phyloP scores from a whole-genome alignment of 208 protist species.

The Leishmania braziliensis region DNA sequence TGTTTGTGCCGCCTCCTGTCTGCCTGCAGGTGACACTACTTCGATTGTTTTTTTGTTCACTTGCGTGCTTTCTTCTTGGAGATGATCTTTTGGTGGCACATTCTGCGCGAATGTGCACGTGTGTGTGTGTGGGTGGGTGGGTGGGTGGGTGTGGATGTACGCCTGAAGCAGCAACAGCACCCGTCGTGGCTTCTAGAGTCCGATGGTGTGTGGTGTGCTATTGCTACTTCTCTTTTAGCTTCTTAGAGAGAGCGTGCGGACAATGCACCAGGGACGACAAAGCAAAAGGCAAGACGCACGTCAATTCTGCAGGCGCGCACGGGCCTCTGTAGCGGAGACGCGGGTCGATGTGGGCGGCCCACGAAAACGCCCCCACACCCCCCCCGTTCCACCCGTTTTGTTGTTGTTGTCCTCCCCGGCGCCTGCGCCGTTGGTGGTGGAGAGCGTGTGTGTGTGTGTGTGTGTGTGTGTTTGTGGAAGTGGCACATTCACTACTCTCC shows the following conservation, averaged over 20 bases:
- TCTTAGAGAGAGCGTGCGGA: neutral
- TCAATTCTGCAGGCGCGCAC: neutral
- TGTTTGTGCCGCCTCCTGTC: neutral
- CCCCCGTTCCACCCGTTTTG: neutral
- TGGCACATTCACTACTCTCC: neutral
- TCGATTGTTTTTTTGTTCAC: neutral
- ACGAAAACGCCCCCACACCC: neutral
- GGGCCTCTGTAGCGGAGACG: neutral
- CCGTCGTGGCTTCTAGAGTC: neutral
- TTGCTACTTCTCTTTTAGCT: neutral
- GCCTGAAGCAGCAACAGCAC: neutral
- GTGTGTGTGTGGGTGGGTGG: no score
- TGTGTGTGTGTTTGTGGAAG: neutral
- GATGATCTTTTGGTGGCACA: neutral
- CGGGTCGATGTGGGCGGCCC: neutral
- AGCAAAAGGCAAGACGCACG: neutral
- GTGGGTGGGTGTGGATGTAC: neutral
- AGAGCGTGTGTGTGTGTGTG: neutral
- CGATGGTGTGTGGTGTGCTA: neutral
- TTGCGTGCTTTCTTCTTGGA: neutral
- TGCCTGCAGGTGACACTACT: neutral
- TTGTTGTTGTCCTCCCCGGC: neutral
- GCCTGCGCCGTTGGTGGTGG: neutral
- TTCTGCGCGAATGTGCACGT: neutral
- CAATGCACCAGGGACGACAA: neutral